These are phyloP conservation scores for Leptographium lundbergii DNA, from an alignment of 2,329 filamentous ascomycete genomes.

Conservation along the genomic window DNA sequence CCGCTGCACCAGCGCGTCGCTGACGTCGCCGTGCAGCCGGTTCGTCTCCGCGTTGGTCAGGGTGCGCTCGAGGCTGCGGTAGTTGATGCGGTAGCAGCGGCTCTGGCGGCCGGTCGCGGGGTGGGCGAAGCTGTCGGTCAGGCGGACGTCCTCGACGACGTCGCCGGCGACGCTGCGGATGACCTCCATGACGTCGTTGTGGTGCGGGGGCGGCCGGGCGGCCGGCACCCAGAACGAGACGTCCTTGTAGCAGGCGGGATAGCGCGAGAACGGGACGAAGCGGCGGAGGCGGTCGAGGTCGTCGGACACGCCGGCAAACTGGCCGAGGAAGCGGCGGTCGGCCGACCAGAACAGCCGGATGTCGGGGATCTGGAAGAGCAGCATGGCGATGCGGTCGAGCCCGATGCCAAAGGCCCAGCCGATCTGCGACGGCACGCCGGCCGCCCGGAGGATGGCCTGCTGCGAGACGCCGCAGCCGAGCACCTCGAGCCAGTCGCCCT, in stretches of 20 bases:
- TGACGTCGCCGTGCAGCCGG: constrained; percentile 57
- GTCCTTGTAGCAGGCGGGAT: constrained; percentile 82
- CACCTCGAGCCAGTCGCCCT: constrained; percentile 90
- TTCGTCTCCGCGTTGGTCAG: constrained; percentile 76
- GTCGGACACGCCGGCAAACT: constrained; percentile 57
- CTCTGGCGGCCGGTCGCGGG: constrained; percentile 74
- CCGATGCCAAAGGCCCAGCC: constrained; percentile 96
- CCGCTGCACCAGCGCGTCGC: constrained; percentile 49
- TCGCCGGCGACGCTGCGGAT: constrained; percentile 74
- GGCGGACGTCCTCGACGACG: constrained; percentile 71
- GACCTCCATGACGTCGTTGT: constrained; percentile 96
- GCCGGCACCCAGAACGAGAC: constrained; percentile 75
- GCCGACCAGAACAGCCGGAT: constrained; percentile 93
- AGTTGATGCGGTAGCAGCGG: constrained; percentile 86
- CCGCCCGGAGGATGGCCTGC: constrained; percentile 68
- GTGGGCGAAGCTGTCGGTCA: constrained; percentile 80
- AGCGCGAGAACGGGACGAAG: constrained; percentile 82
- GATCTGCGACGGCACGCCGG: constrained; percentile 59
- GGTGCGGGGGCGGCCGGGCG: constrained; percentile 53
- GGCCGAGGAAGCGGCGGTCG: constrained; percentile 72
- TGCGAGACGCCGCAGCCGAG: constrained; percentile 85
- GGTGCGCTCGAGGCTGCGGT: constrained; percentile 83
- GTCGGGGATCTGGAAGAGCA: constrained; percentile 90
- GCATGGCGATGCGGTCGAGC: constrained; percentile 91
- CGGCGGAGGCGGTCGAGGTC: constrained; percentile 36